A percentile compares a stretch with the other conserved stretches of the same genome.
These are phyloP conservation scores for Oropetium thomaeum DNA, from an alignment of 176 grass and related monocot genomes.

Conservation along the genomic window DNA sequence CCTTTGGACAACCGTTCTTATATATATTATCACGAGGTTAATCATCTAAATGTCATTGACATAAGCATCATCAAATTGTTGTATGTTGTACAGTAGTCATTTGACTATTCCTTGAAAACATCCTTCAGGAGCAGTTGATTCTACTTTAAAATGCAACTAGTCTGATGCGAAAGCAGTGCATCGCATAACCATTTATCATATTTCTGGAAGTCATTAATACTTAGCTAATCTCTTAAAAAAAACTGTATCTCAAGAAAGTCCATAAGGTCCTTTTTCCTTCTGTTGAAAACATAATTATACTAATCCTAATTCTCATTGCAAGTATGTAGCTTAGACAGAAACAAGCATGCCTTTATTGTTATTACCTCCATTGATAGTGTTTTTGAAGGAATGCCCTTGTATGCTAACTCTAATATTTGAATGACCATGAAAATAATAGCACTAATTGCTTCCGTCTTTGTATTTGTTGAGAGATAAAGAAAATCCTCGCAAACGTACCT, in stretches of 20 bases:
- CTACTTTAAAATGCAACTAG: background rate
- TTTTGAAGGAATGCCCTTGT: background rate
- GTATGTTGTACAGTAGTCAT: background rate
- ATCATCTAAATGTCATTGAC: background rate
- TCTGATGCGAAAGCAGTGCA: background rate
- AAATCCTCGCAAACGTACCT: constrained; percentile 1
- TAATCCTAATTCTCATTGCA: background rate
- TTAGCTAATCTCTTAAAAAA: background rate
- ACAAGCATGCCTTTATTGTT: background rate
- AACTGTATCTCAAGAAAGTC: background rate
- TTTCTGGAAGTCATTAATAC: background rate
- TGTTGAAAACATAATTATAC: too few species aligned
- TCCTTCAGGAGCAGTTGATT: background rate
- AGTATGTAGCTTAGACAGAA: background rate
- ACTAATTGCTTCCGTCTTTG: background rate
- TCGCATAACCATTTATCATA: background rate
- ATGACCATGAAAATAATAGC: background rate
- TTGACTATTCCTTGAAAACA: background rate
- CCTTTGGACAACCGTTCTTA: background rate
- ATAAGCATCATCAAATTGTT: background rate
- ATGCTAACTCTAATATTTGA: constrained; percentile 6
- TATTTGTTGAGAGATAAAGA: background rate
- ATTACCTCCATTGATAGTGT: background rate
- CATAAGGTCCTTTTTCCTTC: background rate
- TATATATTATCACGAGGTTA: background rate